phyloP scores from a whole-genome alignment of 1,139 yeast genomes.

The Diutina rugosa region DNA sequence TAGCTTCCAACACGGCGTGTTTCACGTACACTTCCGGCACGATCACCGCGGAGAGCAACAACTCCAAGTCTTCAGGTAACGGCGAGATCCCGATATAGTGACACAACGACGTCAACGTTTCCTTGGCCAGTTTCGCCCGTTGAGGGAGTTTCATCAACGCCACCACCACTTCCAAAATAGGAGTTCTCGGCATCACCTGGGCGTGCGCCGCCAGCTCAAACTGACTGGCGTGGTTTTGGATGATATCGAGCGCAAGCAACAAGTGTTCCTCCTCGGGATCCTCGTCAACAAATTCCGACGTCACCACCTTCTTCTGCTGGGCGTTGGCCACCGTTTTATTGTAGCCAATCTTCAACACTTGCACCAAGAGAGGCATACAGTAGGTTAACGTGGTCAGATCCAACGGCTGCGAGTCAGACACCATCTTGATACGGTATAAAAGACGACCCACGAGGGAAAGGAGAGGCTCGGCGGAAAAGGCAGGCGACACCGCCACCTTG shows the following conservation, averaged over 20 bases:
- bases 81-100: slow-evolving; percentile 1
- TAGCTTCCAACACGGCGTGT: slow-evolving; percentile 62
- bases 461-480: slow-evolving; percentile 37
- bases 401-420: slow-evolving; percentile 61
- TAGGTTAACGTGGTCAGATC: slow-evolving; percentile 61
- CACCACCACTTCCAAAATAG: slow-evolving; percentile 48
- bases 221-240: slow-evolving; percentile 63
- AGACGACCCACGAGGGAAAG: slow-evolving; percentile 47
- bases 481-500: slow-evolving; percentile 19
- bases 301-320: slow-evolving; percentile 33
- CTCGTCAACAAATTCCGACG: slow-evolving; percentile 59
- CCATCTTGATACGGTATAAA: slow-evolving; percentile 62
- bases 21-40: slow-evolving; percentile 63
- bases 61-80: slow-evolving; percentile 35
- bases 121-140: slow-evolving; percentile 72
- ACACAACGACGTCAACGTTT: slow-evolving; percentile 28
- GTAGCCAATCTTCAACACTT: slow-evolving; percentile 52
- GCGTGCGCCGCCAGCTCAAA: slow-evolving; percentile 34
- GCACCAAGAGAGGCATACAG: slow-evolving; percentile 58
- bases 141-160: slow-evolving; percentile 61
- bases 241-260: slow-evolving; percentile 62
- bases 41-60: slow-evolving; percentile 46
- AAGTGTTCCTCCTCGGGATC: slow-evolving; percentile 85
- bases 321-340: slow-evolving; percentile 27
- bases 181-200: slow-evolving; percentile 51